phyloP scores from a whole-genome alignment of 202 grass and related monocot genomes.

The Brachypodium distachyon region DNA sequence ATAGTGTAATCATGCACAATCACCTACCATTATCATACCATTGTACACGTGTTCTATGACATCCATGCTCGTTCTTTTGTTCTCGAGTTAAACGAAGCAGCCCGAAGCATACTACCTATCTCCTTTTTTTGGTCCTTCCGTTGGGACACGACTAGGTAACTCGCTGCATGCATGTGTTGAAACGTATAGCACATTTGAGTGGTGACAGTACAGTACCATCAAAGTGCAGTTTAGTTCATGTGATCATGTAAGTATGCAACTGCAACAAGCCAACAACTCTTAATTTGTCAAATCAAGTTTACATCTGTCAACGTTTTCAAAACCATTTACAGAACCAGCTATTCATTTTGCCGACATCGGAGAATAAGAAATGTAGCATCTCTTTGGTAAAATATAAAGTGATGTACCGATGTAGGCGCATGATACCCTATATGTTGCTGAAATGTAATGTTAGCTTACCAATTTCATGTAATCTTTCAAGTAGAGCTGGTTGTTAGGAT shows the following conservation, averaged over 20 bases:
- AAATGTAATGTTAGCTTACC: conserved; percentile 9
- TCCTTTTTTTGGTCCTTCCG: background rate
- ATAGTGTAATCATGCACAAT: too few species aligned
- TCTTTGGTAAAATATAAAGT: background rate
- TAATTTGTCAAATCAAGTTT: conserved; percentile 9
- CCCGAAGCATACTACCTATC: background rate
- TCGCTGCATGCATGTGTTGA: background rate
- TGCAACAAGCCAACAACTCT: background rate
- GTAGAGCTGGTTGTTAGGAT: conserved; percentile 27
- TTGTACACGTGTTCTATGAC: background rate
- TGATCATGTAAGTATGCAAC: background rate
- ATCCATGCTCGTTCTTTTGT: conserved; percentile 25
- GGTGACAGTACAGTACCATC: background rate
- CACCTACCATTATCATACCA: background rate
- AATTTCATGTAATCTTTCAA: conserved; percentile 21
- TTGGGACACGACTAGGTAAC: background rate
- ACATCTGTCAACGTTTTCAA: background rate
- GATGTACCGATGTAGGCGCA: background rate
- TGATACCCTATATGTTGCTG: conserved; percentile 3
- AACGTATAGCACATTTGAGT: background rate
- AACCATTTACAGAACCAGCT: background rate
- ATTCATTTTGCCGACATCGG: background rate
- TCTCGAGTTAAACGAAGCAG: conserved; percentile 18
- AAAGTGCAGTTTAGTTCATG: background rate
- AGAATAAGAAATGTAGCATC: background rate